Evolutionary conservation across 805 yeast genomes (phyloP).

Genomic region (Kurtzmaniella cleridarum): DNA sequence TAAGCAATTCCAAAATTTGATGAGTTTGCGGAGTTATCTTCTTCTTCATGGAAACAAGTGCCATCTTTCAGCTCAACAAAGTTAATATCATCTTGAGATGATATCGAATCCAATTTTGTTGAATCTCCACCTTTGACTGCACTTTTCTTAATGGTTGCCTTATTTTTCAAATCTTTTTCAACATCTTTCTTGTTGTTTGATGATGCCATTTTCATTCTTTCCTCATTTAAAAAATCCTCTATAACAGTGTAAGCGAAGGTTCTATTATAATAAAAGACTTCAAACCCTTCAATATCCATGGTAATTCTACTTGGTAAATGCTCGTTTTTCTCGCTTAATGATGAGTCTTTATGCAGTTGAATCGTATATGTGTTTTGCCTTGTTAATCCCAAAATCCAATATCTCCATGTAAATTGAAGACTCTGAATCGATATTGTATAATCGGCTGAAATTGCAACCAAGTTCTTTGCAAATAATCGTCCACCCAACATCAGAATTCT

Average conservation of each 20-base stretch:
- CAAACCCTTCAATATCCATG: slow-evolving; percentile 69
- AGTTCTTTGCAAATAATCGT: slow-evolving; percentile 68
- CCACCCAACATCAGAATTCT: slow-evolving; percentile 82
- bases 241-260: slow-evolving; percentile 70
- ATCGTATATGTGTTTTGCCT: slow-evolving; percentile 15
- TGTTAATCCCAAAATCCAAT: slow-evolving; percentile 60
- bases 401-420: slow-evolving; percentile 82
- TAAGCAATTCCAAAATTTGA: slow-evolving; percentile 6
- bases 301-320: slow-evolving; percentile 52
- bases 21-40: background rate
- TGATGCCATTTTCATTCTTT: slow-evolving; percentile 8
- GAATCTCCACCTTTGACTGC: too few relatives aligned
- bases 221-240: slow-evolving; percentile 30
- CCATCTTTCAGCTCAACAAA: background rate
- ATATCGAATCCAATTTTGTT: too few relatives aligned
- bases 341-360: slow-evolving; percentile 3
- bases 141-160: slow-evolving; percentile 4
- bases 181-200: slow-evolving; percentile 6
- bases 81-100: too few relatives aligned
- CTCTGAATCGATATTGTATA: slow-evolving; percentile 65
- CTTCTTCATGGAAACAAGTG: background rate
- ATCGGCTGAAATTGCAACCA: slow-evolving; percentile 69
- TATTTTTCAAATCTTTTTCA: slow-evolving; percentile 10
- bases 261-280: slow-evolving; percentile 77
- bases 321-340: slow-evolving; percentile 30